Percentiles rank a stretch among this genome's conserved stretches.
Evolutionary conservation across 176 grass and related monocot species (phyloP).

Genomic region (Tuctoria greenei): DNA sequence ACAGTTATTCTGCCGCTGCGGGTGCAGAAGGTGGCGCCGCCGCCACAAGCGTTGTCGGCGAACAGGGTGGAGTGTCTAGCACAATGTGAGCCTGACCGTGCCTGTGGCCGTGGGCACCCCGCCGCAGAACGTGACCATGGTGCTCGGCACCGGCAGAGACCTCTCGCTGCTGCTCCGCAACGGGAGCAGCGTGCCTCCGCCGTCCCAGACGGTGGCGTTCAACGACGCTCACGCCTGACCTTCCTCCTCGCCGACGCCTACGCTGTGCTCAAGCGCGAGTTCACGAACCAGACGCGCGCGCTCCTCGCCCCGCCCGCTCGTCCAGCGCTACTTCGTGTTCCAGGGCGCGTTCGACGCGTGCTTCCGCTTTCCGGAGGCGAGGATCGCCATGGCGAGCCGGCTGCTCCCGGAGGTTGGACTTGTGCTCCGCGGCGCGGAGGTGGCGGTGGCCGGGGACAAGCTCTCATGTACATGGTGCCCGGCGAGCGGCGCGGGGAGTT

Average conservation of each 20-base stretch:
- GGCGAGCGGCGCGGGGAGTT: constrained; percentile 57
- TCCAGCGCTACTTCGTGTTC: constrained; percentile 70
- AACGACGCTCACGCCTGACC: constrained; percentile 50
- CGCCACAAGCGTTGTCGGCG: constrained; percentile 20
- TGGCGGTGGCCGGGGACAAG: constrained; percentile 52
- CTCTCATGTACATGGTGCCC: constrained; percentile 68
- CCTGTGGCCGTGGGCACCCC: constrained; percentile 54
- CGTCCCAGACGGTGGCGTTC: constrained; percentile 28
- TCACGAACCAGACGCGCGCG: constrained; percentile 44
- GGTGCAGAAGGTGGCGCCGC: constrained; percentile 22
- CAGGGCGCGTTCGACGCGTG: constrained; percentile 82
- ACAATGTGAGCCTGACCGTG: constrained; percentile 71
- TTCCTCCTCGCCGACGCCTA: constrained; percentile 53
- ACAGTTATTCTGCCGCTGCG: constrained; percentile 47
- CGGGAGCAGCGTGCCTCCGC: constrained; percentile 10
- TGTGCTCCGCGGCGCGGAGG: constrained; percentile 58
- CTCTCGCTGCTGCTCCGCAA: constrained; percentile 85
- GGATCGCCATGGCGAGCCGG: neutral
- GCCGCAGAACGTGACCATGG: constrained; percentile 78
- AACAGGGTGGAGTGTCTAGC: constrained; percentile 59
- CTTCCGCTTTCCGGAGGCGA: constrained; percentile 48
- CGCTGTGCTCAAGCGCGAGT: constrained; percentile 55
- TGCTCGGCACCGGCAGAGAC: constrained; percentile 88
- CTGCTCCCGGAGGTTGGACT: constrained; percentile 53
- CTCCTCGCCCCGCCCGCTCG: constrained; percentile 42